Conservation (phyloP, 2,329 filamentous ascomycete genomes). For the Orbilia brochopaga region DNA sequence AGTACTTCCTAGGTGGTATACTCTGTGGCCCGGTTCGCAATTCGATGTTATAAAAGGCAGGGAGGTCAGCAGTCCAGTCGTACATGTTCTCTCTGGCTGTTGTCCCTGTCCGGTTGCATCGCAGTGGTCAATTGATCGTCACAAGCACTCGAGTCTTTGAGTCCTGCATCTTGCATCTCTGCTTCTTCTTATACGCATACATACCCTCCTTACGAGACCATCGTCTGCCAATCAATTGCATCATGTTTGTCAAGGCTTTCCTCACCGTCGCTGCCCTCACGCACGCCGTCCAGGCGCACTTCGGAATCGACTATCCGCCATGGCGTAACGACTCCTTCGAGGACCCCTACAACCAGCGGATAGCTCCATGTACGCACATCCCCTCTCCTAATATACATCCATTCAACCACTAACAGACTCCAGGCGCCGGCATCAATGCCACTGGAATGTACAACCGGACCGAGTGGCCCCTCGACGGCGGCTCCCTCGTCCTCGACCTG, state of each 20-base stretch:
- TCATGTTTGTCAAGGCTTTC: constrained; percentile 41
- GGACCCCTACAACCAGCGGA: constrained; percentile 54
- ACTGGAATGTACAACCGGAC: constrained; percentile 59
- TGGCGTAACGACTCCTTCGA: constrained; percentile 62
- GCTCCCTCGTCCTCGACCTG: constrained; percentile 63
- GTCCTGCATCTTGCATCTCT: no score
- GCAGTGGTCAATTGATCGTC: no score
- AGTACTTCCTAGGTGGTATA: background rate
- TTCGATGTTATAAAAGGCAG: no score
- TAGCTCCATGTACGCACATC: constrained; percentile 56
- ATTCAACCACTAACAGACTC: background rate
- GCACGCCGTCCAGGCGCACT: constrained; percentile 61
- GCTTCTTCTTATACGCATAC: no score
- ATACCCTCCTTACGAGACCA: no score
- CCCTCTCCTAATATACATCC: background rate
- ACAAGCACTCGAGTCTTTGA: no score
- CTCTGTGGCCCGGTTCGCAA: no score
- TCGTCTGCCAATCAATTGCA: no score
- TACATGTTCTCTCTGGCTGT: no score
- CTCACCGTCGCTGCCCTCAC: constrained; percentile 30
- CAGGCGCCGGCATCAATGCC: constrained; percentile 30
- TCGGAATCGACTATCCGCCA: constrained; percentile 63
- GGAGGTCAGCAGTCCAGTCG: no score
- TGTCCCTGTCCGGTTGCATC: no score
- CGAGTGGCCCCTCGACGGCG: constrained; percentile 61